These are phyloP conservation scores for Epithemia pelagica DNA, from an alignment of 108 stramenopile species.

Conservation along the genomic window DNA sequence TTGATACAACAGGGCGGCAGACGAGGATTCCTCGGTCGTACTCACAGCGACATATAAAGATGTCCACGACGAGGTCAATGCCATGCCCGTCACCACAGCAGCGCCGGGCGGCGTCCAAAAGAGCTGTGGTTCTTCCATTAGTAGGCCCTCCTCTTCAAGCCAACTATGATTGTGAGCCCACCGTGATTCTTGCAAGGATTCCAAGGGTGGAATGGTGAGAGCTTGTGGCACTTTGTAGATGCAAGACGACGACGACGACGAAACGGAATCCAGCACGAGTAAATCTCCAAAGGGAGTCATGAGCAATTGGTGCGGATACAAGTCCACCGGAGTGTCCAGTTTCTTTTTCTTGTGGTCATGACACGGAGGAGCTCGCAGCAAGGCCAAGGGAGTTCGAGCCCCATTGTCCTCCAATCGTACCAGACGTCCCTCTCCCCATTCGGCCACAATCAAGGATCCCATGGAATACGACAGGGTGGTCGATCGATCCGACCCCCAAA, in stretches of 20 bases:
- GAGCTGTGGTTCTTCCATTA: conserved; percentile 1
- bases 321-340: not conserved
- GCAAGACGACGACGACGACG: not conserved
- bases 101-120: conserved; percentile 5
- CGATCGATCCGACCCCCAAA: conserved; percentile 15
- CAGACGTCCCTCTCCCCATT: conserved; percentile 73
- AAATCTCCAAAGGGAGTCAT: conserved; percentile 72
- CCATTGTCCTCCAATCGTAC: conserved; percentile 61
- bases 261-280: conserved; percentile 33
- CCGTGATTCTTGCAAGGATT: conserved; percentile 48
- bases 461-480: conserved; percentile 23
- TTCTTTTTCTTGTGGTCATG: not conserved
- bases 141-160: not conserved
- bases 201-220: conserved; percentile 37
- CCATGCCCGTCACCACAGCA: conserved; percentile 40
- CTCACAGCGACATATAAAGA: conserved; percentile 26
- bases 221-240: conserved; percentile 48
- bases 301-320: conserved; percentile 38
- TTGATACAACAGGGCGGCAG: not conserved
- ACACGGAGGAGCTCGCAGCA: conserved; percentile 14
- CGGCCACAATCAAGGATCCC: conserved; percentile 41
- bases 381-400: conserved; percentile 63
- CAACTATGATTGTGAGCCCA: conserved; percentile 56
- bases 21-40: conserved; percentile 2
- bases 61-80: conserved; percentile 30